Conservation (phyloP, 495 filamentous ascomycete genomes). For the Trichoderma gamsii region DNA sequence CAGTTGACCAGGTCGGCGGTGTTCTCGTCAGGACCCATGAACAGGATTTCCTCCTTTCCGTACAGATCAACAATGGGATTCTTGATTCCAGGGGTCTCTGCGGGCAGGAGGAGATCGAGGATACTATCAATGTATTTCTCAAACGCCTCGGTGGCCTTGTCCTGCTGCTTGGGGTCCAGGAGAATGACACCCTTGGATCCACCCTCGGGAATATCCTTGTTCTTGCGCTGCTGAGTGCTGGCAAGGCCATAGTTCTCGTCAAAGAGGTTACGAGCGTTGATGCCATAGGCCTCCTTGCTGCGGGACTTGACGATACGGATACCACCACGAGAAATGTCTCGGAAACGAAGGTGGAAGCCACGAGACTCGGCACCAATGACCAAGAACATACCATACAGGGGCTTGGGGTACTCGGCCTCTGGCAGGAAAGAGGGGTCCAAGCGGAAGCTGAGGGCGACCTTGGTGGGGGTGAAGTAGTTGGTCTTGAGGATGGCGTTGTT, state of each 20-base stretch:
- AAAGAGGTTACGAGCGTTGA: slow-evolving; percentile 92
- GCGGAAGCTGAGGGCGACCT: slow-evolving; percentile 95
- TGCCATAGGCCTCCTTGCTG: slow-evolving; percentile 88
- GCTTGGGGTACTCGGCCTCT: slow-evolving; percentile 85
- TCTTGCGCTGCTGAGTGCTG: slow-evolving; percentile 98
- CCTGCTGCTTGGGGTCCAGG: slow-evolving; percentile 86
- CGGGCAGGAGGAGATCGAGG: slow-evolving; percentile 84
- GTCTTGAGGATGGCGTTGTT: slow-evolving; percentile 89
- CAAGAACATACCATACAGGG: slow-evolving; percentile 95
- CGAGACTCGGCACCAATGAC: slow-evolving; percentile 95
- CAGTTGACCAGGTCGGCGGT: slow-evolving; percentile 95
- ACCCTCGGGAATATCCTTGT: slow-evolving; percentile 99
- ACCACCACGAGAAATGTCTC: slow-evolving; percentile 93
- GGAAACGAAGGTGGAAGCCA: slow-evolving; percentile 95
- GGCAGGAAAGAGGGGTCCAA: slow-evolving; percentile 85
- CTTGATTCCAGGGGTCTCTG: slow-evolving; percentile 92
- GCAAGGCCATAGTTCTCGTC: slow-evolving; percentile 98
- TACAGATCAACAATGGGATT: slow-evolving; percentile 95
- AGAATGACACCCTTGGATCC: slow-evolving; percentile 97
- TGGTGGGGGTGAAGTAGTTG: slow-evolving; percentile 98
- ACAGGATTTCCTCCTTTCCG: slow-evolving; percentile 89
- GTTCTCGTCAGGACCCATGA: slow-evolving; percentile 98
- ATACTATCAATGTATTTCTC: slow-evolving; percentile 99
- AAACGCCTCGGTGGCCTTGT: slow-evolving; percentile 84
- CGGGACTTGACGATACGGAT: slow-evolving; percentile 98